Base-by-base conservation (phyloP, 305 asterid species). In the Solanum hybrid region DNA sequence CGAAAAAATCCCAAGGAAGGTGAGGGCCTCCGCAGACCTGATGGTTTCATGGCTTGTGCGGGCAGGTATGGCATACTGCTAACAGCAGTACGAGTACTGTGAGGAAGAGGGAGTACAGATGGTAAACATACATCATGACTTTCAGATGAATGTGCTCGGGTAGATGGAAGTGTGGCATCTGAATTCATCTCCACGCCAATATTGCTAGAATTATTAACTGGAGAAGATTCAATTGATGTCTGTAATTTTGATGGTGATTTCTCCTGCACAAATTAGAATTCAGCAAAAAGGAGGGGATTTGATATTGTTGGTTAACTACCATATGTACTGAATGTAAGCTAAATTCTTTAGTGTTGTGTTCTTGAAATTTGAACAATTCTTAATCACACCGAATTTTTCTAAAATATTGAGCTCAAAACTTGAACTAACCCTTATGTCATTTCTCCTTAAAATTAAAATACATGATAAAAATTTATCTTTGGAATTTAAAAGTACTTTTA, bases 11-110 rank as follows among this genome's bases (percentile, higher is more conserved):
- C 95, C 91, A 97, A 89, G 70, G 99, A 97, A 34, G 99, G 99
- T 57, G 99, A 97, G 14, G 99, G 99, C 98, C 92, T 95, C 92
- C 99, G 93, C 93, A 97, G 90, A 75, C 99, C 96, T 6, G 99
- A 95, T 89, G 98, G 98, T 91, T 94, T 96, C 79, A 80, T 88
- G 8, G 92, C 89, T 90, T 90, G 95, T 86, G 90, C 85, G 86
- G 89, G 94, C 73, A 57, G 80, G 87, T 92, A 92, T 78, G 91
- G 96, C 94, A 87, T 41, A 87, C 34, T 89, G 84, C 87, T 92
- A 39, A 93, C 94, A 81, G 91, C 86, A 77, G 38, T 89, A 83
- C 38, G 91, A 91, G 93, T 93, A 73, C 89, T 93, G 51, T 77
- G 92, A 45, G 93, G 90, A 91, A 89, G 91, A 80, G 93, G 73